These are phyloP conservation scores for Candida corydali DNA, from an alignment of 805 yeast species.

Conservation along the genomic window DNA sequence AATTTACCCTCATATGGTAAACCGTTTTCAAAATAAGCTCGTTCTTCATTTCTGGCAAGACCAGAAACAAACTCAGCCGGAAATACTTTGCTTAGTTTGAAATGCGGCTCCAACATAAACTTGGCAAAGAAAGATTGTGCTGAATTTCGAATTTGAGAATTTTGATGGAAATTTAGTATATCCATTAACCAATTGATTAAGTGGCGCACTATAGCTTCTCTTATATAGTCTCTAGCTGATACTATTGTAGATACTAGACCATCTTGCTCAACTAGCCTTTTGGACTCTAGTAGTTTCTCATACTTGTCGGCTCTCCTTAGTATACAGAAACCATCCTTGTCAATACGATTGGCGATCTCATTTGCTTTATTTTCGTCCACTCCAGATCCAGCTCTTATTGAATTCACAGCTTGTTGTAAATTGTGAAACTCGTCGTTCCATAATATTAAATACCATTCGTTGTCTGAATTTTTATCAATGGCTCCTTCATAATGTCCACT, in stretches of 20 bases:
- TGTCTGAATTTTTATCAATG: conserved; percentile 27
- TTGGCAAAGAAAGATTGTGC: conserved; percentile 31
- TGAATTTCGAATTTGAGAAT: conserved; percentile 19
- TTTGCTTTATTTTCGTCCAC: conserved; percentile 23
- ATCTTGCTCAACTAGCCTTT: conserved; percentile 37
- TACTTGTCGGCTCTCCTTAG: conserved; percentile 29
- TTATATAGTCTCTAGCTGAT: conserved; percentile 46
- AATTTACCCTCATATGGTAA: conserved; percentile 24
- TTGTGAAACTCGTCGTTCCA: conserved; percentile 81
- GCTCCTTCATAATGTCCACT: conserved; percentile 25
- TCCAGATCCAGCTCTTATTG: conserved; percentile 35
- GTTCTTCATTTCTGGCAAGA: conserved; percentile 13
- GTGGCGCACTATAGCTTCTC: conserved; percentile 43
- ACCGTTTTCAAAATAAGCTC: conserved; percentile 30
- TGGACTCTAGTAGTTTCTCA: conserved; percentile 24
- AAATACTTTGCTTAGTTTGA: conserved; percentile 26
- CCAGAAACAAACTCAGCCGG: conserved; percentile 21
- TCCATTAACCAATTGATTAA: conserved; percentile 51
- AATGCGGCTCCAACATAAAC: conserved; percentile 35
- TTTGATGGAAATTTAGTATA: conserved; percentile 20
- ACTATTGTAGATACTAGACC: conserved; percentile 57
- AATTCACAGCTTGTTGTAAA: conserved; percentile 49
- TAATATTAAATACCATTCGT: conserved; percentile 46
- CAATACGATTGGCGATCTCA: conserved; percentile 41
- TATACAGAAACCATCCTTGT: conserved; percentile 47